A percentile compares a stretch with the other conserved stretches of the same genome.
phyloP scores from a whole-genome alignment of 768 basidiomycete genomes.

The Tylopilus rubrobrunneus region DNA sequence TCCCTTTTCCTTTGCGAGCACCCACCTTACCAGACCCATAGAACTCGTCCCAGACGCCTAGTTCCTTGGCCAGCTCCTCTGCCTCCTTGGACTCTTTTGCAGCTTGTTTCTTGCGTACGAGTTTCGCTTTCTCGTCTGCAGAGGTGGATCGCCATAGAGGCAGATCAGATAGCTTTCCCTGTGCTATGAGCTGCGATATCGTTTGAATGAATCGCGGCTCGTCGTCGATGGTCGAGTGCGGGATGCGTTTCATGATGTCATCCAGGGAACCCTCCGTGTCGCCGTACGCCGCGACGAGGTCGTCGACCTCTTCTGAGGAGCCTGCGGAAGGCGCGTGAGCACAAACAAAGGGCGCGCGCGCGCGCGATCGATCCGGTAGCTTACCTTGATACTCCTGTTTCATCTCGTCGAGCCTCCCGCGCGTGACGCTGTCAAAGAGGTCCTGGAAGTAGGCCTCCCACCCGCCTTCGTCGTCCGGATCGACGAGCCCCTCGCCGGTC shows the following conservation, averaged over 20 bases:
- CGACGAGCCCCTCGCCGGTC: conserved; percentile 75
- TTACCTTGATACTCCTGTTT: conserved; percentile 89
- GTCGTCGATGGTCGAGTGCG: conserved; percentile 80
- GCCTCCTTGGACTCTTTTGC: conserved; percentile 83
- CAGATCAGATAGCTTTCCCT: conserved; percentile 53
- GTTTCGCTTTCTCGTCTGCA: conserved; percentile 76
- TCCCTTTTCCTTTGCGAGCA: conserved; percentile 52
- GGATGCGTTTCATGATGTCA: conserved; percentile 80
- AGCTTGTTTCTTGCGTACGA: conserved; percentile 68
- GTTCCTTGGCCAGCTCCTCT: conserved; percentile 75
- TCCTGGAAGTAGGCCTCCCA: conserved; percentile 97
- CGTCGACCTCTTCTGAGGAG: conserved; percentile 78
- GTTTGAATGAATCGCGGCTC: conserved; percentile 76
- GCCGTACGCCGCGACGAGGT: conserved; percentile 72
- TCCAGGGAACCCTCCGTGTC: conserved; percentile 71
- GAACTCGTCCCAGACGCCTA: conserved; percentile 95
- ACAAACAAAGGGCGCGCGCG: not conserved
- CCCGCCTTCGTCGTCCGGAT: conserved; percentile 67
- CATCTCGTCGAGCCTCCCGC: conserved; percentile 85
- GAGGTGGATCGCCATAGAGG: conserved; percentile 65
- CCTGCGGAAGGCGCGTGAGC: conserved; percentile 41
- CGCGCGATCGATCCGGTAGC: not conserved
- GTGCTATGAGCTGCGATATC: conserved; percentile 63
- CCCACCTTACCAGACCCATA: conserved; percentile 73
- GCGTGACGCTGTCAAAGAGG: conserved; percentile 83